Conservation (phyloP, 148 eudicot genomes). For the Vaccinium corymbosum region DNA sequence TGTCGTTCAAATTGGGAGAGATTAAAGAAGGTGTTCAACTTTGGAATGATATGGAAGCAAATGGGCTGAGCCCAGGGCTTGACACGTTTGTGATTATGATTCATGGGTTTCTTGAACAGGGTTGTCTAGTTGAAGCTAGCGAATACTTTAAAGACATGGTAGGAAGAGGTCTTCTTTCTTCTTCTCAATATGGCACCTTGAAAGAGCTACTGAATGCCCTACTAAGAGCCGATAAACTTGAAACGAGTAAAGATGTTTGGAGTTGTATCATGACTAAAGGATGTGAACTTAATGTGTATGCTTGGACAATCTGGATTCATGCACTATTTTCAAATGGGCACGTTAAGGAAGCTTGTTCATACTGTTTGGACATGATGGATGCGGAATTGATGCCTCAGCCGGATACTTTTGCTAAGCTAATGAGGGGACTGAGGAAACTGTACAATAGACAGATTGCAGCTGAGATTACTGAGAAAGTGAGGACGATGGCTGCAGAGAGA, state of each 20-base stretch:
- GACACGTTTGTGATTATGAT: conserved; percentile 73
- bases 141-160: conserved; percentile 85
- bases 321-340: conserved; percentile 82
- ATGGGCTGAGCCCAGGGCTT: conserved; percentile 58
- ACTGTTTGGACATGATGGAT: conserved; percentile 94
- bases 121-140: conserved; percentile 66
- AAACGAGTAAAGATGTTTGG: conserved; percentile 82
- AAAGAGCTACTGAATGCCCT: conserved; percentile 70
- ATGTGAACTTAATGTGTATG: conserved; percentile 76
- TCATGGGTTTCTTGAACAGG: conserved; percentile 66
- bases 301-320: conserved; percentile 98
- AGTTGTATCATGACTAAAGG: conserved; percentile 66
- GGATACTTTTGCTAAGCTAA: conserved; percentile 85
- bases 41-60: conserved; percentile 71
- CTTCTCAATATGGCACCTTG: conserved; percentile 81
- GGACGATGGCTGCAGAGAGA: conserved; percentile 91
- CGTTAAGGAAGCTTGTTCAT: conserved; percentile 88
- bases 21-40: conserved; percentile 59
- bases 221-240: conserved; percentile 76
- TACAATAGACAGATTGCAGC: conserved; percentile 86
- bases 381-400: conserved; percentile 85
- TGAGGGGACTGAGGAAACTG: conserved; percentile 72
- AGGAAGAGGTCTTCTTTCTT: conserved; percentile 66
- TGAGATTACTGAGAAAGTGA: conserved; percentile 90
- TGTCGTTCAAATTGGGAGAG: conserved; percentile 76